A percentile compares a stretch with the other conserved stretches of the same genome.
Evolutionary conservation across 179 eudicot species (phyloP).

Genomic region (Kewa caespitosa): DNA sequence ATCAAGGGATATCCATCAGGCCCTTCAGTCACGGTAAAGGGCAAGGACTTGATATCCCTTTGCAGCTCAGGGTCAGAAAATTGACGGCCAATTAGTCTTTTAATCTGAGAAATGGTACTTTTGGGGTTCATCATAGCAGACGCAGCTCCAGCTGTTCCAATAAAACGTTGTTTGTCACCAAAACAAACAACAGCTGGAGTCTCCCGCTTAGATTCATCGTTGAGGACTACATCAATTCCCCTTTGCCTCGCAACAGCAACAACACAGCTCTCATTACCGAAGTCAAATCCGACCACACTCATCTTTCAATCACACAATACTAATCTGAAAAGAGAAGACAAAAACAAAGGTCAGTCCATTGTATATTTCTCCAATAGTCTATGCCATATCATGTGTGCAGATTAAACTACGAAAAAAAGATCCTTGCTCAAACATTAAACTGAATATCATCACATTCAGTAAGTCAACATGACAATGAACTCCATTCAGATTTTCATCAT

Average conservation of each 20-base stretch:
- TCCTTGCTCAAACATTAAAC: too few relatives aligned
- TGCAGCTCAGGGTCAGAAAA: conserved; percentile 88
- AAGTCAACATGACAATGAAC: not conserved
- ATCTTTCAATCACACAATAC: conserved; percentile 33
- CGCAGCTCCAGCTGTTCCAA: conserved; percentile 93
- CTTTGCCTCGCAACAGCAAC: conserved; percentile 94
- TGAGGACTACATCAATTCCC: conserved; percentile 91
- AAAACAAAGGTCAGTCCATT: not conserved
- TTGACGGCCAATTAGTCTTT: conserved; percentile 70
- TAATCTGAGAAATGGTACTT: conserved; percentile 80
- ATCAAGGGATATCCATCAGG: conserved; percentile 88
- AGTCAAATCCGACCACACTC: conserved; percentile 95
- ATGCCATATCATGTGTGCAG: too few relatives aligned
- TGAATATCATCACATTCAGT: too few relatives aligned
- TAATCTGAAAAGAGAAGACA: conserved; percentile 7
- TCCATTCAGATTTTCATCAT: not conserved
- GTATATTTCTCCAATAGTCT: too few relatives aligned
- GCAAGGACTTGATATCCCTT: conserved; percentile 61
- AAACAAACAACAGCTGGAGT: conserved; percentile 90
- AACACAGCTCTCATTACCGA: conserved; percentile 86
- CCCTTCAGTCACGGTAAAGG: conserved; percentile 79
- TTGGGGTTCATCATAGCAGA: conserved; percentile 89
- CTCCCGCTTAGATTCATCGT: conserved; percentile 87
- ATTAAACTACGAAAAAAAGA: too few relatives aligned
- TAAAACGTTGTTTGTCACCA: conserved; percentile 86